A percentile compares a stretch with the other conserved stretches of the same genome.
Evolutionary conservation across 345 rosid genomes (phyloP).

Genomic region (Acer saccharum): DNA sequence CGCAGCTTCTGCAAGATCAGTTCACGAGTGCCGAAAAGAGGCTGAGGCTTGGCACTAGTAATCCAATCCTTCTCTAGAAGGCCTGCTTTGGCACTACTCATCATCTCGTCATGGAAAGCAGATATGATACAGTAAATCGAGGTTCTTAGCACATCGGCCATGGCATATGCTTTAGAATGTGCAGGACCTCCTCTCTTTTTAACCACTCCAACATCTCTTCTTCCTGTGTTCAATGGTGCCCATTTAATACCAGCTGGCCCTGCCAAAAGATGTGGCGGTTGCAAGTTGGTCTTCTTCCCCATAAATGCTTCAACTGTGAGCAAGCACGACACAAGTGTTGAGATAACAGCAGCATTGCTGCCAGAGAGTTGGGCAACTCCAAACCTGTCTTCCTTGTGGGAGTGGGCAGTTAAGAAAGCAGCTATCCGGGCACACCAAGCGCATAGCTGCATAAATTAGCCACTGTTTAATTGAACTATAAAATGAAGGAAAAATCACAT

Average conservation of each 20-base stretch:
- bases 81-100: slow-evolving; percentile 56
- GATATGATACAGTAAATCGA: slow-evolving; percentile 72
- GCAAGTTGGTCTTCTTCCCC: slow-evolving; percentile 82
- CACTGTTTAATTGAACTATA: not conserved
- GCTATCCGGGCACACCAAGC: slow-evolving; percentile 81
- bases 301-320: slow-evolving; percentile 79
- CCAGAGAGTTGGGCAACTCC: slow-evolving; percentile 97
- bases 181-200: slow-evolving; percentile 53
- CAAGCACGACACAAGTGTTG: slow-evolving; percentile 73
- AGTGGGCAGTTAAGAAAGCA: slow-evolving; percentile 70
- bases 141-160: slow-evolving; percentile 70
- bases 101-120: slow-evolving; percentile 78
- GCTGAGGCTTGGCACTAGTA: slow-evolving; percentile 51
- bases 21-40: slow-evolving; percentile 63
- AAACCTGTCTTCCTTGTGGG: slow-evolving; percentile 77
- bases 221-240: slow-evolving; percentile 59
- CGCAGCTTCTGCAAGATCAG: slow-evolving; percentile 68
- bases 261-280: slow-evolving; percentile 57
- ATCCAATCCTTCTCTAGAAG: slow-evolving; percentile 86
- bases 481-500: not conserved
- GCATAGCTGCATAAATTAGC: slow-evolving; percentile 50
- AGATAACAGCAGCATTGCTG: slow-evolving; percentile 68
- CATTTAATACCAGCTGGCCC: slow-evolving; percentile 75
- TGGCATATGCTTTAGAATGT: slow-evolving; percentile 68
- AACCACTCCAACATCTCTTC: slow-evolving; percentile 51